These are phyloP conservation scores for Schizophyllum commune DNA, from an alignment of 1,284 basidiomycete genomes.

Conservation along the genomic window DNA sequence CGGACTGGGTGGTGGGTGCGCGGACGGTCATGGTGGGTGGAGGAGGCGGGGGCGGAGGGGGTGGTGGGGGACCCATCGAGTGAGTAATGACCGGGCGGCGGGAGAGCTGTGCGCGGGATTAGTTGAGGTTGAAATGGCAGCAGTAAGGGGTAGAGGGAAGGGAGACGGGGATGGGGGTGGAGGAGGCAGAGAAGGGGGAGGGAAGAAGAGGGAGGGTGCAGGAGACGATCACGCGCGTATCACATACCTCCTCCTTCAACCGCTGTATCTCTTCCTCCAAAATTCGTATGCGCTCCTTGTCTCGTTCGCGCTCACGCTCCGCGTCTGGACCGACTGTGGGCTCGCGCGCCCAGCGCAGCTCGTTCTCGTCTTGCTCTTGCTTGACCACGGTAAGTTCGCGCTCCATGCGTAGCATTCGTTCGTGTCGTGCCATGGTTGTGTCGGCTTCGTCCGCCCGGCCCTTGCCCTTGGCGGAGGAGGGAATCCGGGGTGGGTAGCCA, in stretches of 20 bases:
- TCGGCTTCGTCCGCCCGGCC: constrained; percentile 34
- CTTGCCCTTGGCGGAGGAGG: constrained; percentile 40
- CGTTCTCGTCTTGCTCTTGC: constrained; percentile 39
- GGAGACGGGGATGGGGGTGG: constrained; percentile 3
- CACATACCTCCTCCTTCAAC: constrained; percentile 54
- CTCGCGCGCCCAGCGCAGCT: not conserved
- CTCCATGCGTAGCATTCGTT: constrained; percentile 49
- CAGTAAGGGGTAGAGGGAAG: too few relatives aligned
- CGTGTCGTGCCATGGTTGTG: constrained; percentile 28
- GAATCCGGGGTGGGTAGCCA: constrained; percentile 4
- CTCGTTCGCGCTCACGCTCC: constrained; percentile 35
- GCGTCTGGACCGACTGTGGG: constrained; percentile 5
- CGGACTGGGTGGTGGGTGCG: constrained; percentile 19
- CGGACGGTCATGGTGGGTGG: constrained; percentile 24
- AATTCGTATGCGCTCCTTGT: constrained; percentile 55
- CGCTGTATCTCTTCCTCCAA: constrained; percentile 61
- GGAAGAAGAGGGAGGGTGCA: too few relatives aligned
- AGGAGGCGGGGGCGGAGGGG: constrained; percentile 37
- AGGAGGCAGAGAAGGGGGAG: too few relatives aligned
- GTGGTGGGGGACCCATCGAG: constrained; percentile 31
- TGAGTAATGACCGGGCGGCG: constrained; percentile 26
- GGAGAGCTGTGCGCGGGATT: constrained; percentile 34
- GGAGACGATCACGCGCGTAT: too few relatives aligned
- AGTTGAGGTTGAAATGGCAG: not conserved
- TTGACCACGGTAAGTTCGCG: constrained; percentile 46